Percentiles rank a stretch among this genome's conserved stretches.
phyloP scores from a whole-genome alignment of 768 basidiomycete genomes.

The Boletus sensibilis region DNA sequence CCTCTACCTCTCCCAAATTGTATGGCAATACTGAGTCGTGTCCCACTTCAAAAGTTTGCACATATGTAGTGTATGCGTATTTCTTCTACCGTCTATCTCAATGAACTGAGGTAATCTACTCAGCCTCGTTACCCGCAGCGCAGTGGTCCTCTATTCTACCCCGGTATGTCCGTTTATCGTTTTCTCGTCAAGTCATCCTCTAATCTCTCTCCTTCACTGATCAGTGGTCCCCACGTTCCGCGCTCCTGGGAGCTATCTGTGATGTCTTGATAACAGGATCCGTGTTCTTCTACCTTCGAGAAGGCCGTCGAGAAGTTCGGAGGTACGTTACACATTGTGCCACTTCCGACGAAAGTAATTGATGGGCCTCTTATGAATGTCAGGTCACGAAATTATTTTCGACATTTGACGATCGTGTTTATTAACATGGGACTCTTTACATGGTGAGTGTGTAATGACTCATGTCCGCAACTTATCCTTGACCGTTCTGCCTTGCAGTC shows the following conservation, averaged over 20 bases:
- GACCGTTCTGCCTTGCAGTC: not conserved
- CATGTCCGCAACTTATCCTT: not conserved
- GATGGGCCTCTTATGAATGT: not conserved
- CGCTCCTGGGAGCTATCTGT: constrained; percentile 3
- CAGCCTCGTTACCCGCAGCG: not conserved
- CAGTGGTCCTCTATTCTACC: not conserved
- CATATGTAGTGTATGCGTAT: not conserved
- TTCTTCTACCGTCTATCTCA: not conserved
- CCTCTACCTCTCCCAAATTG: too few relatives aligned
- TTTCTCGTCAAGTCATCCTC: too few relatives aligned
- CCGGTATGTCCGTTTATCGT: not conserved
- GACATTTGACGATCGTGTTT: constrained; percentile 11
- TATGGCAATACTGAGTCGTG: not conserved
- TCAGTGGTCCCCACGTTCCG: constrained; percentile 31
- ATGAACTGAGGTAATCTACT: not conserved
- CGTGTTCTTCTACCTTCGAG: constrained; percentile 22
- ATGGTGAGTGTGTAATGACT: not conserved
- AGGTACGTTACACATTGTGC: not conserved
- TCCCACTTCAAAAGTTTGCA: not conserved
- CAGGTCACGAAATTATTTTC: constrained; percentile 6
- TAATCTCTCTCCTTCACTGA: not conserved
- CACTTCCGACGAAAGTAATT: too few relatives aligned
- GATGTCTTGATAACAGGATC: constrained; percentile 19
- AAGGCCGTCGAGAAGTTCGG: constrained; percentile 1
- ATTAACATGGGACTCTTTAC: constrained; percentile 15